These are phyloP conservation scores for Globisporangium echinulatum DNA, from an alignment of 352 stramenopile species.

Conservation along the genomic window DNA sequence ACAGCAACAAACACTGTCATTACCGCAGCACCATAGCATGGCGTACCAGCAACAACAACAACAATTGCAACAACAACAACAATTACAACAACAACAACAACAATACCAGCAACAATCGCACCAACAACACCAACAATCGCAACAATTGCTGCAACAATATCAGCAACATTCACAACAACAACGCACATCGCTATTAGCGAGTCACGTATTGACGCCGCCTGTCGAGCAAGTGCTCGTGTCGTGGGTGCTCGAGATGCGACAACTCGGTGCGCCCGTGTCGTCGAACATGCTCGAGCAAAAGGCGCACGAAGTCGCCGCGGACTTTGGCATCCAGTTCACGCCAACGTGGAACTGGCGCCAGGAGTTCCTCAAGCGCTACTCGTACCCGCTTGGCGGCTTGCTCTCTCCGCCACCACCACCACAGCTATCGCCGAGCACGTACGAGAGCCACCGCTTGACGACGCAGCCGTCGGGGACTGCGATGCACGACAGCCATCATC, in stretches of 20 bases:
- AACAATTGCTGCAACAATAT: background rate
- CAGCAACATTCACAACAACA: constrained; percentile 2
- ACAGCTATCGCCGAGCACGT: background rate
- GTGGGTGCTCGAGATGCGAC: constrained; percentile 13
- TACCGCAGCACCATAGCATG: background rate
- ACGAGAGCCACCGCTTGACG: constrained; percentile 3
- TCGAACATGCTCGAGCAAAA: constrained; percentile 12
- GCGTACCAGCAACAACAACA: background rate
- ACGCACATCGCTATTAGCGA: background rate
- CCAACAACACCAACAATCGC: background rate
- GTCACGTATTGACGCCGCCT: constrained; percentile 1
- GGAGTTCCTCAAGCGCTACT: constrained; percentile 15
- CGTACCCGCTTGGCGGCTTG: constrained; percentile 10
- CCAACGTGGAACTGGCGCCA: constrained; percentile 14
- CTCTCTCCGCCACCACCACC: background rate
- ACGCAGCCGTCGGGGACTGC: background rate
- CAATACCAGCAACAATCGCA: background rate
- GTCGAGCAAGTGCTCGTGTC: constrained; percentile 12
- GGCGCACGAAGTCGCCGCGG: constrained; percentile 7
- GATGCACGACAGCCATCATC: background rate
- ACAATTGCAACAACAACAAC: constrained; percentile 5
- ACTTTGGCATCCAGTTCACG: constrained; percentile 9
- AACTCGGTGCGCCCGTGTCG: constrained; percentile 6
- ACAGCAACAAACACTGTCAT: background rate
- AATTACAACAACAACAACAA: constrained; percentile 2